phyloP scores from a whole-genome alignment of 768 basidiomycete genomes.

The Collybia nuda region DNA sequence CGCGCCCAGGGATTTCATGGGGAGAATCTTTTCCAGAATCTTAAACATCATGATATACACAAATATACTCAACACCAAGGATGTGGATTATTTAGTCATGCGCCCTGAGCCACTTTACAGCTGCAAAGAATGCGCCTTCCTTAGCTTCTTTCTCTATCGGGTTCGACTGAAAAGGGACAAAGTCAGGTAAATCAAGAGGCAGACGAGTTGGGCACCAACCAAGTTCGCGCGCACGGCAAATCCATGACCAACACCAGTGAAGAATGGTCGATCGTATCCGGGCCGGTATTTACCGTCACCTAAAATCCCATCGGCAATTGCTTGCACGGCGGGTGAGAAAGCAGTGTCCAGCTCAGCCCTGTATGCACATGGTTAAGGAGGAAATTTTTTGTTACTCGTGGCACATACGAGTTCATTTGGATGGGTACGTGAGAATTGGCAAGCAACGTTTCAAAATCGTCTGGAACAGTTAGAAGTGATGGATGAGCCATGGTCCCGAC shows the following conservation, averaged over 20 bases:
- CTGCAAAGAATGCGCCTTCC: constrained; percentile 15
- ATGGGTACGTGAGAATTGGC: constrained; percentile 13
- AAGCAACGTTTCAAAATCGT: constrained; percentile 25
- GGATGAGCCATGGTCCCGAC: constrained; percentile 32
- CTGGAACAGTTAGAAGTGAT: constrained; percentile 30
- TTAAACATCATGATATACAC: too few relatives aligned
- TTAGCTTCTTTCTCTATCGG: constrained; percentile 15
- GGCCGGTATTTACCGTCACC: constrained; percentile 12
- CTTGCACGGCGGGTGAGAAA: constrained; percentile 10
- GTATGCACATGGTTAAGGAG: background rate
- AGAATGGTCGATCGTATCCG: constrained; percentile 14
- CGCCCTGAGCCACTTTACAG: constrained; percentile 13
- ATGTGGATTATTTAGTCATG: constrained; percentile 2
- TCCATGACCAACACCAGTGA: constrained; percentile 13
- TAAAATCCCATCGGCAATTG: constrained; percentile 11
- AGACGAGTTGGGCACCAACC: constrained; percentile 1
- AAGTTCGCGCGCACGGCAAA: constrained; percentile 16
- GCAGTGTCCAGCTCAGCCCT: constrained; percentile 13
- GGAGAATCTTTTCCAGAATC: too few relatives aligned
- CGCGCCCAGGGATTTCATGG: too few relatives aligned
- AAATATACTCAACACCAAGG: too few relatives aligned
- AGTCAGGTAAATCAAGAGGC: background rate
- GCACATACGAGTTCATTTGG: constrained; percentile 13
- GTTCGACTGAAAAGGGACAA: constrained; percentile 10
- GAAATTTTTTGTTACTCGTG: background rate